Evolutionary conservation across 345 rosid species (phyloP).

Genomic region (Gossypium herbaceum): DNA sequence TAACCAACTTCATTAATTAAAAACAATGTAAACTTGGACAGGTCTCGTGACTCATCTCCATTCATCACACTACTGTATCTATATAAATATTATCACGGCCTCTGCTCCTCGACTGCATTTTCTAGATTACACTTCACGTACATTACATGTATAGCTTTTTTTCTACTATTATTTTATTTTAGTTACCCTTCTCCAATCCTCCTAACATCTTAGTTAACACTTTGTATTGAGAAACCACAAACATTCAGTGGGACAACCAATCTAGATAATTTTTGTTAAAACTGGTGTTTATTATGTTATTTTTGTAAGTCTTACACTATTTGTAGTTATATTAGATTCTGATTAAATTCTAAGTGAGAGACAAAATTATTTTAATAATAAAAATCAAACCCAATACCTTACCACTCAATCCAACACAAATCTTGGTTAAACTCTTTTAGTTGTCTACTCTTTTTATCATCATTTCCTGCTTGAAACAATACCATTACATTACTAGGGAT

Average conservation of each 20-base stretch:
- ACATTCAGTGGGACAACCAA: neutral
- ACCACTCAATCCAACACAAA: neutral
- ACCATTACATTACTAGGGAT: neutral
- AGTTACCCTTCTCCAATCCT: neutral
- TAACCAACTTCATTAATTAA: conserved; percentile 11
- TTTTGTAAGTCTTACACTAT: no score
- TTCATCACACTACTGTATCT: neutral
- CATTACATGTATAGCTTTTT: no score
- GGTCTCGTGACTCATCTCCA: conserved; percentile 5
- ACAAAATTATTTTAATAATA: no score
- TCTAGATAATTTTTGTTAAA: neutral
- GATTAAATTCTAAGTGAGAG: neutral
- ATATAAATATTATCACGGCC: conserved; percentile 15
- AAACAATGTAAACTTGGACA: neutral
- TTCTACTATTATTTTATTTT: neutral
- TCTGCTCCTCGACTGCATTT: neutral
- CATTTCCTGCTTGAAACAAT: neutral
- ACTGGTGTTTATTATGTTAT: neutral
- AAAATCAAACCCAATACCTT: neutral
- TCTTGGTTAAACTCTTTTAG: neutral
- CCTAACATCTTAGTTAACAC: neutral
- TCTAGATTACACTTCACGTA: neutral
- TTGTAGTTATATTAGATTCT: no score
- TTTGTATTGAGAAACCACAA: neutral
- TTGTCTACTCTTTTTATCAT: neutral